Conservation (phyloP, 768 basidiomycete species). For the Rhodotorula taiwanensis region DNA sequence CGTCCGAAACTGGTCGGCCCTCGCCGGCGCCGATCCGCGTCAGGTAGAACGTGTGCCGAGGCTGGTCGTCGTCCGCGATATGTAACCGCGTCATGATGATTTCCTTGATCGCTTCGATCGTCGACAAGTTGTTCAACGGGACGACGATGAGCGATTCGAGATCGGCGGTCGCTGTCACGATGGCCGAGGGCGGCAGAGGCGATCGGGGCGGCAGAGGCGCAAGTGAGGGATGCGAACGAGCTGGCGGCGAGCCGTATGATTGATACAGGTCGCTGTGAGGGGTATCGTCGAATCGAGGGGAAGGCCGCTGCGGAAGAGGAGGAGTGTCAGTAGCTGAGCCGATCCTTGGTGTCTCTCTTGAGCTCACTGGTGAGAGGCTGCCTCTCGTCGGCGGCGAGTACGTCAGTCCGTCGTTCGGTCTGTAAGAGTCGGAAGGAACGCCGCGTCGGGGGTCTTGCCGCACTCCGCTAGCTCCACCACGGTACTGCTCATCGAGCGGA, state of each 20-base stretch:
- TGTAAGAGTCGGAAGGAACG: no score
- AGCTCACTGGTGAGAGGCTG: no score
- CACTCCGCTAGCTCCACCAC: no score
- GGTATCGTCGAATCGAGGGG: not conserved
- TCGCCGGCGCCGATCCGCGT: constrained; percentile 77
- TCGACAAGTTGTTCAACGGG: constrained; percentile 17
- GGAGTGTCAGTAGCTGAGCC: not conserved
- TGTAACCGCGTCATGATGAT: constrained; percentile 49
- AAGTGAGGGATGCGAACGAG: not conserved
- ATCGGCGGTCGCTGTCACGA: constrained; percentile 32
- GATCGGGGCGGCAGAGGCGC: not conserved
- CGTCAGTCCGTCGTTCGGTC: no score
- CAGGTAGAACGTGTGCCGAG: constrained; percentile 69
- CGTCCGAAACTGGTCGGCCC: constrained; percentile 64
- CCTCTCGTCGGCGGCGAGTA: no score
- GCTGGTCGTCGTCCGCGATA: constrained; percentile 75
- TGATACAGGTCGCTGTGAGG: not conserved
- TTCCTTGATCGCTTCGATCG: constrained; percentile 33
- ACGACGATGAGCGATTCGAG: constrained; percentile 37
- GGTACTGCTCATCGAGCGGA: no score
- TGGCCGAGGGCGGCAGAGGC: constrained; percentile 7
- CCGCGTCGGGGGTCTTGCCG: no score
- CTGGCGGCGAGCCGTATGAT: not conserved
- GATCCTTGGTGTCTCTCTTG: no score
- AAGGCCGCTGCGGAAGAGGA: not conserved